These are phyloP conservation scores for Tephrocybe sp. DNA, from an alignment of 768 basidiomycete genomes.

Conservation along the genomic window DNA sequence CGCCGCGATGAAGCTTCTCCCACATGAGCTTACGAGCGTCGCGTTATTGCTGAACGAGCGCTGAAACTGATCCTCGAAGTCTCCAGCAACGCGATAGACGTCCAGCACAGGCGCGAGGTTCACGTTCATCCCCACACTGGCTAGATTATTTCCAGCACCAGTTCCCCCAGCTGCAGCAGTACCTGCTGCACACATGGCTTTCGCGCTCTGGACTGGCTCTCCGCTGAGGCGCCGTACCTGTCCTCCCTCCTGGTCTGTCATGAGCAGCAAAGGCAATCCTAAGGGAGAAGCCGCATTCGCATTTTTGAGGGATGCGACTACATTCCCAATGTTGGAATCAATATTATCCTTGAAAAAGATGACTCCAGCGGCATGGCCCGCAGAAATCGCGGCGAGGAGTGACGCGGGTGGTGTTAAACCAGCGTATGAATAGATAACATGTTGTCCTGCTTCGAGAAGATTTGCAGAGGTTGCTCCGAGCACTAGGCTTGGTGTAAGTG, in stretches of 20 bases:
- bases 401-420: constrained; percentile 12
- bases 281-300: constrained; percentile 14
- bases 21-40: constrained; percentile 8
- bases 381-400: constrained; percentile 13
- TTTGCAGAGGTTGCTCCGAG: constrained; percentile 8
- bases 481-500: background rate
- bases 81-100: constrained; percentile 14
- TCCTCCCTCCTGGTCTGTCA: constrained; percentile 19
- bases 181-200: constrained; percentile 13
- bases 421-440: constrained; percentile 15
- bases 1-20: constrained; percentile 10
- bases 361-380: constrained; percentile 13
- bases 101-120: constrained; percentile 18
- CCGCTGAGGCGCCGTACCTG: constrained; percentile 14
- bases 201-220: constrained; percentile 15
- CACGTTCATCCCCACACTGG: constrained; percentile 15
- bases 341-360: constrained; percentile 17
- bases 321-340: constrained; percentile 7
- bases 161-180: constrained; percentile 9
- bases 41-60: constrained; percentile 17
- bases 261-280: constrained; percentile 13
- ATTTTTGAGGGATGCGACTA: constrained; percentile 12
- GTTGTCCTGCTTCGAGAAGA: constrained; percentile 14
- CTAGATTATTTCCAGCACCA: constrained; percentile 11
- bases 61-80: constrained; percentile 14